Conservation (phyloP, 805 yeast species). For the Blastobotrys parvus region DNA sequence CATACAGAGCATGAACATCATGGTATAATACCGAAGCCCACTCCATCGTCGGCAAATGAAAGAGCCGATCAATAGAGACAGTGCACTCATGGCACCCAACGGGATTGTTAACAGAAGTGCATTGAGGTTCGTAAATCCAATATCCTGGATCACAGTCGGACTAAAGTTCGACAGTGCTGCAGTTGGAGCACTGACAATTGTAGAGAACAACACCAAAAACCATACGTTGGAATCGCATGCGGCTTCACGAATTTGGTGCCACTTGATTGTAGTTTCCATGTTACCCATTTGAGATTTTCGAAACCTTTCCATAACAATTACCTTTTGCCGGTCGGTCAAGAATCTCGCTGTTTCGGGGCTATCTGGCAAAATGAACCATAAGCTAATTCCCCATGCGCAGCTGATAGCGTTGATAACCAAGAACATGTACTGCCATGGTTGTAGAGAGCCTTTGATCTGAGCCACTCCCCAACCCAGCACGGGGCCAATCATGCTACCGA, state of each 20-base stretch:
- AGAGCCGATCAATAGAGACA: slow-evolving; percentile 3
- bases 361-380: slow-evolving; percentile 40
- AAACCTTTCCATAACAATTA: slow-evolving; percentile 38
- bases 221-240: slow-evolving; percentile 40
- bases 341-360: slow-evolving; percentile 46
- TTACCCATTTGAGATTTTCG: slow-evolving; percentile 32
- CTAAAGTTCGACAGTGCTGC: slow-evolving; percentile 38
- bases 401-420: slow-evolving; percentile 45
- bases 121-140: slow-evolving; percentile 29
- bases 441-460: slow-evolving; percentile 34
- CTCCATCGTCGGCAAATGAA: slow-evolving; percentile 9
- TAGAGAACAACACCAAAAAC: slow-evolving; percentile 25
- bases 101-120: slow-evolving; percentile 41
- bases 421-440: slow-evolving; percentile 43
- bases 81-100: slow-evolving; percentile 29
- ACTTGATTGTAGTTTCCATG: slow-evolving; percentile 40
- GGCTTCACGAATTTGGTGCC: slow-evolving; percentile 39
- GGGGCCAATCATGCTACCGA: slow-evolving; percentile 29
- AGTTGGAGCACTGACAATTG: slow-evolving; percentile 24
- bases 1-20: slow-evolving; percentile 4
- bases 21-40: slow-evolving; percentile 5
- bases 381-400: slow-evolving; percentile 27
- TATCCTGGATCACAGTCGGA: slow-evolving; percentile 33
- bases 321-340: slow-evolving; percentile 40
- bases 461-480: slow-evolving; percentile 40